A percentile compares a stretch with the other conserved stretches of the same genome.
Conservation (phyloP, 2,329 filamentous ascomycete species). For the Harringtonia aguacate region DNA sequence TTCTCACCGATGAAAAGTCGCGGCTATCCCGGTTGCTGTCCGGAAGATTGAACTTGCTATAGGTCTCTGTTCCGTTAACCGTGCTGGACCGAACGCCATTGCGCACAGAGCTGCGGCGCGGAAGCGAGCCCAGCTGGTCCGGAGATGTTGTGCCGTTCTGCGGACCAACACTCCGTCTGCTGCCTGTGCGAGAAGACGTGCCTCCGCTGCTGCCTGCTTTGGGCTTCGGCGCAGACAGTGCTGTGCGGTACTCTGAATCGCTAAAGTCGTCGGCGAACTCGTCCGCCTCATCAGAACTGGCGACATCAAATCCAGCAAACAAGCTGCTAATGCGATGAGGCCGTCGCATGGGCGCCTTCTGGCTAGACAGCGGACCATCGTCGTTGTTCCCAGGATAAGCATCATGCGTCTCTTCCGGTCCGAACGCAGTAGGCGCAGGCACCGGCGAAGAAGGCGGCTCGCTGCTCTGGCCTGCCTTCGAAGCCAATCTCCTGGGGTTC, state of each 20-base stretch:
- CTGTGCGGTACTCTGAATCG: constrained; percentile 58
- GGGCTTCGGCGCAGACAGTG: constrained; percentile 52
- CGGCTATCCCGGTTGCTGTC: constrained; percentile 18
- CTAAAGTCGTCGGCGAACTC: constrained; percentile 54
- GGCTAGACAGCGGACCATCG: constrained; percentile 57
- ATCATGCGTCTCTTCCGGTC: constrained; percentile 40
- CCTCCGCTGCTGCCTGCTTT: constrained; percentile 25
- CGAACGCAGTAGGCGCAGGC: constrained; percentile 12
- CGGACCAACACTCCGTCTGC: constrained; percentile 30
- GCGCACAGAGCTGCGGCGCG: constrained; percentile 7
- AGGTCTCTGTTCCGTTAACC: constrained; percentile 28
- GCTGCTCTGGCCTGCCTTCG: constrained; percentile 28
- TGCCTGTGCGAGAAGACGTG: constrained; percentile 2
- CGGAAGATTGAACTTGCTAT: constrained; percentile 30
- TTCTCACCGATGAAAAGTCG: constrained; percentile 15
- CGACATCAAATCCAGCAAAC: constrained; percentile 74
- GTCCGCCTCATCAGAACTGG: constrained; percentile 55
- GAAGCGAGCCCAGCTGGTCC: constrained; percentile 21
- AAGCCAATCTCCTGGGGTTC: constrained; percentile 46
- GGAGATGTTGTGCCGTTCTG: constrained; percentile 28
- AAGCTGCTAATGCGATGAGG: constrained; percentile 72
- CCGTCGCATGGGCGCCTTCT: constrained; percentile 50
- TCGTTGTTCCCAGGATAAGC: constrained; percentile 73
- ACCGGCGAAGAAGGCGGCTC: constrained; percentile 41
- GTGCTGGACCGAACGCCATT: constrained; percentile 17